These are phyloP conservation scores for Heliosperma pusillum DNA, from an alignment of 148 eudicot species.

Conservation along the genomic window DNA sequence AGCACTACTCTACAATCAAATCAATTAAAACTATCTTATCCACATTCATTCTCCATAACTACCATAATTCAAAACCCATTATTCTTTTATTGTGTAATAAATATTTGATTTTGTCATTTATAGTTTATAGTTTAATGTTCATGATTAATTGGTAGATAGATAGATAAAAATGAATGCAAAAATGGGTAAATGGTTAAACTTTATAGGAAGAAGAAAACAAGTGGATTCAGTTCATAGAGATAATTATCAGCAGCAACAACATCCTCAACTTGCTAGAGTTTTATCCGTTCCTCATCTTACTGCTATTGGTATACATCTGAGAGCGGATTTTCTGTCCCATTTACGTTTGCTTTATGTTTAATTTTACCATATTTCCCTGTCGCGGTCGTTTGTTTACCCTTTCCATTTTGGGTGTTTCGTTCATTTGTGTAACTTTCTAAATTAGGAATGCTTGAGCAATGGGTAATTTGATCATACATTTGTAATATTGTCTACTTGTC, in stretches of 20 bases:
- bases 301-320: conserved; percentile 57
- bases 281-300: conserved; percentile 70
- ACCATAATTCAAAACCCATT: background rate
- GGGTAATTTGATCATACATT: no score
- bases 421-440: no score
- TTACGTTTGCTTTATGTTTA: no score
- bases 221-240: conserved; percentile 60
- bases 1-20: background rate
- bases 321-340: no score
- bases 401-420: no score
- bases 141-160: background rate
- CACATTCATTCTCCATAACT: background rate
- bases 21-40: background rate
- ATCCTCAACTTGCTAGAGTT: conserved; percentile 67
- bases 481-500: no score
- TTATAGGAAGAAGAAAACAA: conserved; percentile 70
- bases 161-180: conserved; percentile 15
- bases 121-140: background rate
- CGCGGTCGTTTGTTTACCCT: no score
- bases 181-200: conserved; percentile 31
- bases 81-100: no score
- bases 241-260: conserved; percentile 34
- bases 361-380: no score
- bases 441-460: no score
- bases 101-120: no score